Base-by-base conservation (phyloP, 2,329 filamentous ascomycete genomes). In the Calonectria pauciramosa region DNA sequence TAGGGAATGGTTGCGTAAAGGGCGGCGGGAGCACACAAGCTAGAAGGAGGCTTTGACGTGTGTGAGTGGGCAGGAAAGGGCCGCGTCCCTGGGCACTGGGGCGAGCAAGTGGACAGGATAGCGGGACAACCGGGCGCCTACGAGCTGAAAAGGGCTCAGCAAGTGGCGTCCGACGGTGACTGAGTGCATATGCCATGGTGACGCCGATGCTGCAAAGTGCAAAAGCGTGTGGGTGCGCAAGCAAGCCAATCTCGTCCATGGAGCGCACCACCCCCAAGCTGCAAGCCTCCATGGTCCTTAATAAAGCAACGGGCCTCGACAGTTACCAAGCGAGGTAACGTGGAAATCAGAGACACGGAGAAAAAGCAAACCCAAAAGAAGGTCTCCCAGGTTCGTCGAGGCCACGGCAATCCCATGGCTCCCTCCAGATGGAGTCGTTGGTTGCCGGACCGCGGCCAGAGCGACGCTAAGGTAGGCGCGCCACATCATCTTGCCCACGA, bases 401-500 rank as follows among this genome's bases (percentile, higher is more conserved):
- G 34, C 56, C 56, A 28, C 44, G 20, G 44, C 47, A 68, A 34
- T 64, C 30, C 34, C 20, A 64, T 47, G 30, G 13, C 51, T 68
- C 49, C 49, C 52, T 52, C 70, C 70, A 32, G 56, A 41, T 41
- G 34, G 56, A 41, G 56, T 63, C 52, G 28, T 73, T 68, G 67
- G 71, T 77, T 68, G 56, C 73, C 70, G 34, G 44, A 30, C 60
- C 60, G 26, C 26, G 47, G 23, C 65, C 66, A 68, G 70, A 71
- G 73, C 56, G 52, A 70, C 70, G 68, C 72, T 75, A 73, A 69
- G 52, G 70, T 26, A 54, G 52, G 51, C 47, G 52, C 59, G 69
- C 71, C 77, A 78, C 72, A 69, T 70, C 60, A 59, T 72, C 72
- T 65, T 44, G 60, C 41, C 51, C 52, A 20, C 32, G 38, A 28